Conservation (phyloP, 345 rosid genomes). For the Acer campestre region DNA sequence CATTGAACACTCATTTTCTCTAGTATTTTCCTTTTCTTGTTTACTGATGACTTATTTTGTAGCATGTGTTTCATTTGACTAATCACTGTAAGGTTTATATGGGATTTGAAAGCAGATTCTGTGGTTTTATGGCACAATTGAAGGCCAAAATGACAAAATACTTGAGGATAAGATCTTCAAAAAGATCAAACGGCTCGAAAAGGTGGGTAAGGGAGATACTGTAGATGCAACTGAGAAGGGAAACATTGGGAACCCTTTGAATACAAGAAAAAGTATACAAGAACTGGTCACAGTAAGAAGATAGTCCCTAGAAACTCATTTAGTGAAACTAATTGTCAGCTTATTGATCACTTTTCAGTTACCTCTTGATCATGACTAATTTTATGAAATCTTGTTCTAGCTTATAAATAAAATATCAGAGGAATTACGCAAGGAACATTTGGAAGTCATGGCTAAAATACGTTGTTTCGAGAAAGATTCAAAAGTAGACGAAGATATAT, state of each 20-base stretch:
- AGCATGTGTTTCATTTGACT: too few relatives aligned
- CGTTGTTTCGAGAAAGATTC: background rate
- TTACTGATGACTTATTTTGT: too few relatives aligned
- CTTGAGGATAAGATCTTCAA: background rate
- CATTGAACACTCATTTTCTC: too few relatives aligned
- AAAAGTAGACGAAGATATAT: background rate
- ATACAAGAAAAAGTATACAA: slow-evolving; percentile 3
- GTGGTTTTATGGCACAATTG: background rate
- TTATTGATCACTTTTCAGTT: background rate
- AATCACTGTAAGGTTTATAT: too few relatives aligned
- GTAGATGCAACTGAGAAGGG: slow-evolving; percentile 14
- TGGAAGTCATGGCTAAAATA: background rate
- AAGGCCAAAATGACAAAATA: background rate
- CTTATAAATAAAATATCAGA: background rate
- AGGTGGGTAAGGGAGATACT: background rate
- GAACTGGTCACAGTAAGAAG: background rate
- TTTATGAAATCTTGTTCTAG: background rate
- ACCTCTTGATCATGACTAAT: background rate
- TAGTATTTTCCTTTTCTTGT: too few relatives aligned
- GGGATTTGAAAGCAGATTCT: background rate
- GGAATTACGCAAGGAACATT: background rate
- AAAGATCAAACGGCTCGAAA: background rate
- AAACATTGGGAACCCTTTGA: slow-evolving; percentile 7
- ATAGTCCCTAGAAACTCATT: background rate
- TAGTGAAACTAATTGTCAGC: background rate